A percentile compares a stretch with the other conserved stretches of the same genome.
phyloP scores from a whole-genome alignment of 2,329 filamentous ascomycete genomes.

The Lecanicillium sp. region DNA sequence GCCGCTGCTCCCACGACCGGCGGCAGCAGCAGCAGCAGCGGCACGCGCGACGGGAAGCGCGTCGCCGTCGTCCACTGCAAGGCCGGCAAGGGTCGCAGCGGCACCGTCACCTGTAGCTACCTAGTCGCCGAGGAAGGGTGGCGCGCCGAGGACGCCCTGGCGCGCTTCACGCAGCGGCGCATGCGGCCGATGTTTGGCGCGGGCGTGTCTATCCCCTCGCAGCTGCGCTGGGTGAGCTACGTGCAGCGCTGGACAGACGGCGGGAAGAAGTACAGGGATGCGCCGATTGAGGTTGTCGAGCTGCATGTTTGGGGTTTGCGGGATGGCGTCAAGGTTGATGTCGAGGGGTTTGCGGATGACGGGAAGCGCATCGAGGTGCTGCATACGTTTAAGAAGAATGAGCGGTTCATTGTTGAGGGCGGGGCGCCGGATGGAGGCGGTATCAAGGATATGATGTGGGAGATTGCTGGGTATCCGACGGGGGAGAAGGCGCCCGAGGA shows the following conservation, averaged over 20 bases:
- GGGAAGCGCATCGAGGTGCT: slow-evolving; percentile 79
- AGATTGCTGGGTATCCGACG: slow-evolving; percentile 37
- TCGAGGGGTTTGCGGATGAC: slow-evolving; percentile 83
- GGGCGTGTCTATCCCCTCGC: slow-evolving; percentile 88
- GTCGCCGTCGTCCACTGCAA: slow-evolving; percentile 96
- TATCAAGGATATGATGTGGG: slow-evolving; percentile 44
- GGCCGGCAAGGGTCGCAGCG: slow-evolving; percentile 89
- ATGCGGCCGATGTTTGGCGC: slow-evolving; percentile 87
- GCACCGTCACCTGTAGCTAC: slow-evolving; percentile 81
- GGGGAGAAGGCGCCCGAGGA: slow-evolving; percentile 28
- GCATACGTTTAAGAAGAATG: slow-evolving; percentile 69
- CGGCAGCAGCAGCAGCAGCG: slow-evolving; percentile 8
- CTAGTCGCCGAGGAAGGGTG: slow-evolving; percentile 76
- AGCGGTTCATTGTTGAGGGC: slow-evolving; percentile 62
- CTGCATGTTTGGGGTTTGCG: slow-evolving; percentile 84
- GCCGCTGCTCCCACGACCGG: slow-evolving; percentile 4
- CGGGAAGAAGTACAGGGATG: slow-evolving; percentile 73
- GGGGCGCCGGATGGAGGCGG: slow-evolving; percentile 41
- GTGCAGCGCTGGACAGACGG: slow-evolving; percentile 76
- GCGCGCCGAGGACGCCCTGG: slow-evolving; percentile 44
- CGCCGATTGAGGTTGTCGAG: slow-evolving; percentile 77
- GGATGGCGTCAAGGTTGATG: slow-evolving; percentile 77
- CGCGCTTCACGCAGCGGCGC: slow-evolving; percentile 64
- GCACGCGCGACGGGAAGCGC: slow-evolving; percentile 34
- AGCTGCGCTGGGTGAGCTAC: slow-evolving; percentile 80